These are phyloP conservation scores for Plasmodium adleri DNA, from an alignment of 169 alveolate species.

Conservation along the genomic window DNA sequence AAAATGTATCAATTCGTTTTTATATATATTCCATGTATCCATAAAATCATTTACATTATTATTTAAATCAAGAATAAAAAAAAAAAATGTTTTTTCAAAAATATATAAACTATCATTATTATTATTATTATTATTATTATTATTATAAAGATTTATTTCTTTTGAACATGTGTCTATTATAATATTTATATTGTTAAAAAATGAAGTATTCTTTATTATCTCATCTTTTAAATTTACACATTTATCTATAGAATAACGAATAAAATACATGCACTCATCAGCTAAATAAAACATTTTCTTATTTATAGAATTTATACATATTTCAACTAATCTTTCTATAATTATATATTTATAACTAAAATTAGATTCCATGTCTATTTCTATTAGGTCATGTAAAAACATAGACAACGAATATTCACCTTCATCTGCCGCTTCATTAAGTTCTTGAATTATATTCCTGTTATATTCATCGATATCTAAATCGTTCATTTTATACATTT, in stretches of 20 bases:
- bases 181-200: slow-evolving; percentile 43
- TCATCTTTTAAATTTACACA: slow-evolving; percentile 53
- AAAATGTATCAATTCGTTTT: slow-evolving; percentile 16
- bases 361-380: slow-evolving; percentile 70
- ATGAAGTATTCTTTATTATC: slow-evolving; percentile 2
- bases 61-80: slow-evolving; percentile 50
- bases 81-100: slow-evolving; percentile 56
- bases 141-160: background rate
- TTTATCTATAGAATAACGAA: slow-evolving; percentile 60
- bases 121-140: background rate
- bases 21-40: slow-evolving; percentile 43
- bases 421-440: slow-evolving; percentile 62
- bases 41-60: slow-evolving; percentile 4
- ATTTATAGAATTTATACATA: slow-evolving; percentile 63
- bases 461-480: slow-evolving; percentile 61
- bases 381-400: slow-evolving; percentile 68
- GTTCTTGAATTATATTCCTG: slow-evolving; percentile 56
- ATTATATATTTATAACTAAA: slow-evolving; percentile 51
- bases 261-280: slow-evolving; percentile 70
- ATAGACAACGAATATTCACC: slow-evolving; percentile 50
- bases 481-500: slow-evolving; percentile 41
- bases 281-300: slow-evolving; percentile 18
- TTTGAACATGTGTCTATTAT: slow-evolving; percentile 39
- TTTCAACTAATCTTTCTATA: slow-evolving; percentile 35
- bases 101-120: slow-evolving; percentile 15